These are phyloP conservation scores for Cercospora brassicicola DNA, from an alignment of 2,329 filamentous ascomycete species.

Conservation along the genomic window DNA sequence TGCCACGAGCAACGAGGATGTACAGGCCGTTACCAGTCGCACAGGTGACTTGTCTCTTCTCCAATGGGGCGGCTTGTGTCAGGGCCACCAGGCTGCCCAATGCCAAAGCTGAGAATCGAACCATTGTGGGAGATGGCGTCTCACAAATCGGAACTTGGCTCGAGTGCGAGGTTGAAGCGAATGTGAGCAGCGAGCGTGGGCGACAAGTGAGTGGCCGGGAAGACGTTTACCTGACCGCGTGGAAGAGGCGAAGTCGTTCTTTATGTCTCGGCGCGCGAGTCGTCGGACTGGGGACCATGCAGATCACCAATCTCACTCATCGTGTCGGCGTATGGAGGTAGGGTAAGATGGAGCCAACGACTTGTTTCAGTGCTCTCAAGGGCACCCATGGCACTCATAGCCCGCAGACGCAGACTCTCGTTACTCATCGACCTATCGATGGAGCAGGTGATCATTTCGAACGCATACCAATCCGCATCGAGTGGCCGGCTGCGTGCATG, in stretches of 20 bases:
- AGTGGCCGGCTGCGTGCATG: not conserved
- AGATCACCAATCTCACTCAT: not conserved
- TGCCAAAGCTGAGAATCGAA: not conserved
- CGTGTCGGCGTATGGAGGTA: not conserved
- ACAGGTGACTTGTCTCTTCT: conserved; percentile 28
- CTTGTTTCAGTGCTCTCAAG: not conserved
- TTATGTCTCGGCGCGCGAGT: not conserved
- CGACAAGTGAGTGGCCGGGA: not conserved
- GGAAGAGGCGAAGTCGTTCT: not conserved
- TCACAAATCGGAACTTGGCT: not conserved
- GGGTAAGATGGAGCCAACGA: not conserved
- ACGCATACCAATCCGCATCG: not conserved
- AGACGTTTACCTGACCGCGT: not conserved
- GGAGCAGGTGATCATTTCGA: not conserved
- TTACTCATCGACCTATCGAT: not conserved
- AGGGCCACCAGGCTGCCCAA: conserved; percentile 9
- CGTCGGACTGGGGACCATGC: not conserved
- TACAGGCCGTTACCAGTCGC: conserved; percentile 28
- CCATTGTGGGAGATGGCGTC: not conserved
- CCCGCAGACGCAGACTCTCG: not conserved
- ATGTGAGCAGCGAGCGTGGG: not conserved
- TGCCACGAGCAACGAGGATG: conserved; percentile 43
- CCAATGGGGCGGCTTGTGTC: conserved; percentile 22
- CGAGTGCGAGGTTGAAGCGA: not conserved
- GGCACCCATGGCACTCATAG: not conserved